phyloP scores from a whole-genome alignment of 2,329 filamentous ascomycete species.

The Dactylellina cionopaga region DNA sequence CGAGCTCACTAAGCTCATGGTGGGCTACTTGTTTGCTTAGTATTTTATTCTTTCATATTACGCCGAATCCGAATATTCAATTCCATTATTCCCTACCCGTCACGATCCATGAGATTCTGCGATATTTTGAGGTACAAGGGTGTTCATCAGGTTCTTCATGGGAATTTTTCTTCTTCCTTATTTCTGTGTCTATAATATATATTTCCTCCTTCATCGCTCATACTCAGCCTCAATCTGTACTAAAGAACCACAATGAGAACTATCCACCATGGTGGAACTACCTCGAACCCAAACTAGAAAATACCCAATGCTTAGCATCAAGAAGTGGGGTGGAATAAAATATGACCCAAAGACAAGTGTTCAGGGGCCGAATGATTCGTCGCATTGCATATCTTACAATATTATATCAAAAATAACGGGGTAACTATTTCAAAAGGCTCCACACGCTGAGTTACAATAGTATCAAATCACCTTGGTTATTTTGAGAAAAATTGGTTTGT shows the following conservation, averaged over 20 bases:
- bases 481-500: conserved; percentile 42
- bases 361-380: conserved; percentile 1
- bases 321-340: conserved; percentile 4
- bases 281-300: conserved; percentile 8
- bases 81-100: conserved; percentile 36
- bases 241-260: conserved; percentile 46
- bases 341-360: background rate
- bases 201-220: conserved; percentile 38
- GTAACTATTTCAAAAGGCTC: background rate
- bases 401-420: background rate
- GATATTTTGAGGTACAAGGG: conserved; percentile 47
- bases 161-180: conserved; percentile 51
- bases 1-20: conserved; percentile 56
- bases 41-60: conserved; percentile 28
- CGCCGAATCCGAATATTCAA: conserved; percentile 43
- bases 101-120: conserved; percentile 42
- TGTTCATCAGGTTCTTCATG: conserved; percentile 53
- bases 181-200: conserved; percentile 51
- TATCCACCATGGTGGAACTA: conserved; percentile 24
- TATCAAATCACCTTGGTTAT: conserved; percentile 48
- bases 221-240: conserved; percentile 42
- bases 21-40: conserved; percentile 56
- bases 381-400: conserved; percentile 46
- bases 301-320: background rate
- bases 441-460: conserved; percentile 20